Evolutionary conservation across 805 yeast genomes (phyloP).

Genomic region (Candida anglica): DNA sequence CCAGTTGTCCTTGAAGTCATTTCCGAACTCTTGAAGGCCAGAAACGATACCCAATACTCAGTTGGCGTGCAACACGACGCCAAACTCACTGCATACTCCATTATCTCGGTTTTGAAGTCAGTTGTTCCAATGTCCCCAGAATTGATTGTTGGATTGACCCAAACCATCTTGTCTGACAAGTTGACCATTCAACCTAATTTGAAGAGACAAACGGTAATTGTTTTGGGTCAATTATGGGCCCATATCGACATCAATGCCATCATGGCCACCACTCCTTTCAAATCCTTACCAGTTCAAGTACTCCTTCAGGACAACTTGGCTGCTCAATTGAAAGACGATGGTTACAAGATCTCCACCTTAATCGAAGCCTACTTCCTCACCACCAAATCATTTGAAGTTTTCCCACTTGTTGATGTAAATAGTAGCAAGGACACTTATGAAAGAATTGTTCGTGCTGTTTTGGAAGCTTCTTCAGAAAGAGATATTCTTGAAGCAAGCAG

Average conservation of each 20-base stretch:
- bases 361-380: conserved; percentile 17
- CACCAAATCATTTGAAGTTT: conserved; percentile 14
- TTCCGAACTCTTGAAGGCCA: conserved; percentile 47
- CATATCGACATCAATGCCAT: not conserved
- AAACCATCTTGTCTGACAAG: conserved; percentile 25
- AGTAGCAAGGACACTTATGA: not conserved
- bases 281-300: not conserved
- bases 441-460: not conserved
- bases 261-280: not conserved
- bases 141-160: conserved; percentile 28
- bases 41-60: conserved; percentile 20
- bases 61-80: conserved; percentile 42
- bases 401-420: conserved; percentile 18
- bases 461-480: not conserved
- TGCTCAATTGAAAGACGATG: conserved; percentile 14
- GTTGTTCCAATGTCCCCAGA: conserved; percentile 54
- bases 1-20: conserved; percentile 58
- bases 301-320: not conserved
- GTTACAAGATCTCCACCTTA: conserved; percentile 23
- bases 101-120: conserved; percentile 71
- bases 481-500: conserved; percentile 4
- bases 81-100: conserved; percentile 80
- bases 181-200: conserved; percentile 15
- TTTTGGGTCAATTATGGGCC: conserved; percentile 40
- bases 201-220: conserved; percentile 31